These are phyloP conservation scores for Cryphonectria radicalis DNA, from an alignment of 2,329 filamentous ascomycete genomes.

Conservation along the genomic window DNA sequence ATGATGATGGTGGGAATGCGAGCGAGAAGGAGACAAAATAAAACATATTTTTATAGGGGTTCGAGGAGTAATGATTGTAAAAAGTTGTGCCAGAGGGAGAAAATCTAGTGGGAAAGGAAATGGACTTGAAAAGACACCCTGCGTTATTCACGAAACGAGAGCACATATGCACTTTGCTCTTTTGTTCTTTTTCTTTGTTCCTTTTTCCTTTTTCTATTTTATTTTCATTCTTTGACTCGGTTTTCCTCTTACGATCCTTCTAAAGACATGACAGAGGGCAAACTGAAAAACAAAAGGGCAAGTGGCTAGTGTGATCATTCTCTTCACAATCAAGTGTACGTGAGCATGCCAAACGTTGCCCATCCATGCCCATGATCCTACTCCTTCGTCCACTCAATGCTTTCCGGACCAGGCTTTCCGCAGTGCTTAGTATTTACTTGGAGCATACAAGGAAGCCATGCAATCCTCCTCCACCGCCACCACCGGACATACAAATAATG, in stretches of 20 bases:
- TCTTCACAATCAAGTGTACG: not conserved
- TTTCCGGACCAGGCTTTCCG: not conserved
- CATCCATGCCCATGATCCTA: not conserved
- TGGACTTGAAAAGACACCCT: not conserved
- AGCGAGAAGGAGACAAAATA: not conserved
- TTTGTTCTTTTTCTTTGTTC: not conserved
- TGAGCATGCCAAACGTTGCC: not conserved
- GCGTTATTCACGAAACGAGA: not conserved
- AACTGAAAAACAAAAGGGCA: not conserved
- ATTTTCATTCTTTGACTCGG: no score
- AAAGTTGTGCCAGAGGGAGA: not conserved
- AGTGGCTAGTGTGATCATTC: not conserved
- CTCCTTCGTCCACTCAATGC: not conserved
- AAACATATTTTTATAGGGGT: not conserved
- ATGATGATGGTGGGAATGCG: not conserved
- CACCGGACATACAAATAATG: not conserved
- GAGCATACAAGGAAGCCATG: slow-evolving; percentile 1
- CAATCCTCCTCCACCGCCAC: not conserved
- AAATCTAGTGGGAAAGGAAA: not conserved
- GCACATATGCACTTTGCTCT: not conserved
- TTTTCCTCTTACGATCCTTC: not conserved
- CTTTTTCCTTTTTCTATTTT: no score
- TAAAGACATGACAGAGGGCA: not conserved
- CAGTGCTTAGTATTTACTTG: not conserved
- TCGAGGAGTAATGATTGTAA: not conserved